Base-by-base conservation (phyloP, 202 grass and related monocot species). In the Cymbopogon flexuosus region DNA sequence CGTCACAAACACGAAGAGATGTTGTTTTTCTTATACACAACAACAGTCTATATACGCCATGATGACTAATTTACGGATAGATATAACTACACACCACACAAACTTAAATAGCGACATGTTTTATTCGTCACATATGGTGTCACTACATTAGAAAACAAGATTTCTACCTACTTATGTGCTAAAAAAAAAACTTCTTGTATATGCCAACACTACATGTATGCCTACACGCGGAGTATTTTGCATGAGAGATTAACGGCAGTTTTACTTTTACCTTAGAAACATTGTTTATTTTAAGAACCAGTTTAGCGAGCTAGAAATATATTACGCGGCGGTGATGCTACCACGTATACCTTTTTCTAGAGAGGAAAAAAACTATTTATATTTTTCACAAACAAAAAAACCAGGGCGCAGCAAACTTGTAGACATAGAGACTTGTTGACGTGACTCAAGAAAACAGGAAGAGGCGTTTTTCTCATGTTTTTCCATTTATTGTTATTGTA, bases 401-500 rank as follows among this genome's bases (percentile, higher is more conserved):
- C 14, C 14, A 16, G 45, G 13, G 45, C 16, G 45, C 45, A 47
- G 14, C 45, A 47, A 47, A 47, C 45, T 47, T 47, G 14, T 47
- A 15, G 43, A 47, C 43, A 47, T 6, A 41, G 78, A 82, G n/a
- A n/a, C 61, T 13, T 43, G 49, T 6, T 42, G 73, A 82, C 5
- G 67, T 85, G 60, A 73, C 73, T 34, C 18, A 11, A 14, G 10
- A 64, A 88, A 77, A 77, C 18, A 43, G 12, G 65, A 77, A 22
- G 30, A 15, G 2, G 0, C 5, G 15, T 15, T 51, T 39, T 63
- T 29, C 11, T 12, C 14, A 1, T 29, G 11, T 41, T 61, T 31
- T 14, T 2, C 12, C 23, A 5, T 79, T 45, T 54, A 29, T 52
- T 75, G 5, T 51, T 27, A 27, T 27, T 62, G 4, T 31, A 10